Percentiles rank a stretch among this genome's conserved stretches.
These are phyloP conservation scores for Neckera pumila DNA, from an alignment of 225 moss, liverwort and hornwort genomes.

Conservation along the genomic window DNA sequence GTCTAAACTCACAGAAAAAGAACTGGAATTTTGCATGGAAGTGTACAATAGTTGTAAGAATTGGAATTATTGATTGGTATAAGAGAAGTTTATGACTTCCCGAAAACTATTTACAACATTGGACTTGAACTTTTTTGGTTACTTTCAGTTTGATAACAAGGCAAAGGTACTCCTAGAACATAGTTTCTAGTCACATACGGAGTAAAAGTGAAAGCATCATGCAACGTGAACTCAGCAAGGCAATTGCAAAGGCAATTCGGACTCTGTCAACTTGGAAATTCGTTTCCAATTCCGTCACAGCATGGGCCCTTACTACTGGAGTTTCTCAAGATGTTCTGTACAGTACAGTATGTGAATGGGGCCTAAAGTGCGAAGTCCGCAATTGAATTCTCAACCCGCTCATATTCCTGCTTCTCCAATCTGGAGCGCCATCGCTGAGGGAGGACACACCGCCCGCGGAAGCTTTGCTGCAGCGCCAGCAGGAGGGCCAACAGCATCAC, in stretches of 20 bases:
- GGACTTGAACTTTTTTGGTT: neutral
- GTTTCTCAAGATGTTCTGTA: neutral
- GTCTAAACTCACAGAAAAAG: too few relatives aligned
- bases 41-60: neutral
- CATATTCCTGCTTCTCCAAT: neutral
- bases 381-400: neutral
- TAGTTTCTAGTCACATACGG: neutral
- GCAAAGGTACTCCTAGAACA: neutral
- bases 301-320: neutral
- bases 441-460: conserved; percentile 18
- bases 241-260: neutral
- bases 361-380: neutral
- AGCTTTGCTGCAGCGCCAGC: conserved; percentile 22
- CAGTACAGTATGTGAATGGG: neutral
- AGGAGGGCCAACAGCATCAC: conserved; percentile 5
- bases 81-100: too few relatives aligned
- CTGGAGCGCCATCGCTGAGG: conserved; percentile 8
- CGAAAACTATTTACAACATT: accelerated
- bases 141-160: too few relatives aligned
- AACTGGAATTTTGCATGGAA: neutral
- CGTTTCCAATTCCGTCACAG: neutral
- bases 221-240: neutral
- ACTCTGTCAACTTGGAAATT: neutral
- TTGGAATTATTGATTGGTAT: neutral
- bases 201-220: neutral